These are phyloP conservation scores for Gaeumannomyces tritici DNA, from an alignment of 2,329 filamentous ascomycete genomes.

Conservation along the genomic window DNA sequence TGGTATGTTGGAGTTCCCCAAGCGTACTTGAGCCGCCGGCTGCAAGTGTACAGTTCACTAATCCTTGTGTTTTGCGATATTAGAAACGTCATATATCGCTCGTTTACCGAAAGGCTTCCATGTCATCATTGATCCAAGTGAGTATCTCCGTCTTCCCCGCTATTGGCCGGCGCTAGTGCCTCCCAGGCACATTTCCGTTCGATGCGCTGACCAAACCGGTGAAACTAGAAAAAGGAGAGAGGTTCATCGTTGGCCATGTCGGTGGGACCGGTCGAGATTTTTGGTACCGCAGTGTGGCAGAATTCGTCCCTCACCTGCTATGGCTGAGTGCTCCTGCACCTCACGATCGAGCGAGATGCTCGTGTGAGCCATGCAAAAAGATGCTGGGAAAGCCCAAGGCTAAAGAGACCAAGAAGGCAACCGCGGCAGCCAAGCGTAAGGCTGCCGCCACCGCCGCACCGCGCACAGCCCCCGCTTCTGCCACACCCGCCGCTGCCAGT, in stretches of 20 bases:
- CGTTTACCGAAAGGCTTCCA: constrained; percentile 11
- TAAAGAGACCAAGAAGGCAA: constrained; percentile 1
- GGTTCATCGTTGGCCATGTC: constrained; percentile 17
- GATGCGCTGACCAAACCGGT: neutral
- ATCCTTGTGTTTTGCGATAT: neutral
- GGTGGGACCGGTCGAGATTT: constrained; percentile 9
- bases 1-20: neutral
- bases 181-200: neutral
- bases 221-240: constrained; percentile 59
- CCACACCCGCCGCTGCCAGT: neutral
- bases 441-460: neutral
- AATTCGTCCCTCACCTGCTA: constrained; percentile 41
- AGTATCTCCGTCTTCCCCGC: constrained; percentile 1
- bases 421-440: constrained; percentile 1
- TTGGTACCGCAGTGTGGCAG: constrained; percentile 39
- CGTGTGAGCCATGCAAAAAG: constrained; percentile 35
- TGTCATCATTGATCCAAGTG: constrained; percentile 10
- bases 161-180: too few species aligned
- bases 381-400: constrained; percentile 13
- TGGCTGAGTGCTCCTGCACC: constrained; percentile 38
- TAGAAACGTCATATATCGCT: constrained; percentile 10
- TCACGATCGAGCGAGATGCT: constrained; percentile 37
- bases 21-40: neutral
- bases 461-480: neutral
- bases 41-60: neutral